These are phyloP conservation scores for Fagus sylvatica DNA, from an alignment of 306 rosid genomes.

Conservation along the genomic window DNA sequence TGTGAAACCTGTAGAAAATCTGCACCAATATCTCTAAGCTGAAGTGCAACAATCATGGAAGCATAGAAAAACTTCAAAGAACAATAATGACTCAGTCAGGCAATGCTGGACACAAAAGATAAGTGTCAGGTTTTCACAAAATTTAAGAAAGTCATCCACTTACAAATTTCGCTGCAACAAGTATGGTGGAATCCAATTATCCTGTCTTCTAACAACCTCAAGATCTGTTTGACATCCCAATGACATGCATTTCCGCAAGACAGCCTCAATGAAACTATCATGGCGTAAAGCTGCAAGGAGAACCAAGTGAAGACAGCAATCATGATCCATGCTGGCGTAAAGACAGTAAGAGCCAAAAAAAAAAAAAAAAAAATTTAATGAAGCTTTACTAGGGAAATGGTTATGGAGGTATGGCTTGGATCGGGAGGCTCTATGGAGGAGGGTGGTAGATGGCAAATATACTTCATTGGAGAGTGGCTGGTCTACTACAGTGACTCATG, in stretches of 20 bases:
- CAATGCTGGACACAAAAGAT: background rate
- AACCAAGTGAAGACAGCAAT: conserved; percentile 13
- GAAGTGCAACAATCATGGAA: conserved; percentile 4
- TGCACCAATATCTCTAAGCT: conserved; percentile 38
- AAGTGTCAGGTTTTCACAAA: conserved; percentile 3
- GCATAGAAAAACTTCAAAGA: conserved; percentile 11
- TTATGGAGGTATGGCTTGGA: too few relatives aligned
- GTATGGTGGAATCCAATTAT: conserved; percentile 35
- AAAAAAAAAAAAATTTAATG: too few relatives aligned
- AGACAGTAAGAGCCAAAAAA: conserved; percentile 1
- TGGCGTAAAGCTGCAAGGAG: conserved; percentile 48
- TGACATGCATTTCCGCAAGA: conserved; percentile 44
- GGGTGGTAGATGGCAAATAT: too few relatives aligned
- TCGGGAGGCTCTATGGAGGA: too few relatives aligned
- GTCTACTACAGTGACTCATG: too few relatives aligned
- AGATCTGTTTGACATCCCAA: conserved; percentile 39
- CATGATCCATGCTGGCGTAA: background rate
- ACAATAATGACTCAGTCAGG: conserved; percentile 7
- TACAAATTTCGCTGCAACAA: conserved; percentile 58
- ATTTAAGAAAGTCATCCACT: conserved; percentile 30
- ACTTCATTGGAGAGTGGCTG: too few relatives aligned
- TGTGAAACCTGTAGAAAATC: conserved; percentile 79
- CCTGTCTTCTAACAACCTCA: conserved; percentile 34
- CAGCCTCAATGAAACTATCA: conserved; percentile 29
- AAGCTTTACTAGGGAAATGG: too few relatives aligned